Evolutionary conservation across 2,329 filamentous ascomycete genomes (phyloP).

Genomic region (Sclerotiophoma versabilis): DNA sequence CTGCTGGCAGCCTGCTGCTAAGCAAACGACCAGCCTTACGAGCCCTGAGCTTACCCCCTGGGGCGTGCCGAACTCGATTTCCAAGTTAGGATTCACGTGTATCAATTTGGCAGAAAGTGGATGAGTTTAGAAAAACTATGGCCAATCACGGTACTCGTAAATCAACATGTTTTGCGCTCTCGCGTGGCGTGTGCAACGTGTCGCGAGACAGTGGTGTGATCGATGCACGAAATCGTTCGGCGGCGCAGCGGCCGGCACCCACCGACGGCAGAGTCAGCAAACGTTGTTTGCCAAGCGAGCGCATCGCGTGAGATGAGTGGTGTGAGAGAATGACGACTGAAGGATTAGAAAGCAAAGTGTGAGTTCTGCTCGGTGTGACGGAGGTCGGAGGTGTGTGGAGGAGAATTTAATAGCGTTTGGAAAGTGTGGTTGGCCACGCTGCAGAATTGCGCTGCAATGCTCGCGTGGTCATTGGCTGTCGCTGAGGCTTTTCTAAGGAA

Average conservation of each 20-base stretch:
- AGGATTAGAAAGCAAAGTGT: not conserved
- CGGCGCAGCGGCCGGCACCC: slow-evolving; percentile 21
- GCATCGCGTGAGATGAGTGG: slow-evolving; percentile 16
- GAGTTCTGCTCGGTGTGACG: too few species aligned
- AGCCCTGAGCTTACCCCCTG: not conserved
- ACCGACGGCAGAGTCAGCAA: slow-evolving; percentile 26
- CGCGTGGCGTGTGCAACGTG: slow-evolving; percentile 14
- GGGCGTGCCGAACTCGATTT: not conserved
- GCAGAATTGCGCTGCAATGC: not conserved
- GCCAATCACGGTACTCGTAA: not conserved
- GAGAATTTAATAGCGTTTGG: too few species aligned
- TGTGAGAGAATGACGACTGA: not conserved
- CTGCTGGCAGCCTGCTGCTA: not conserved
- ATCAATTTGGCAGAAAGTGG: not conserved
- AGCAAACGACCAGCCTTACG: slow-evolving; percentile 14
- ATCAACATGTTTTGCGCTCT: not conserved
- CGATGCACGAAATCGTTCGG: slow-evolving; percentile 12
- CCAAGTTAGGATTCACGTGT: not conserved
- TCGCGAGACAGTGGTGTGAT: slow-evolving; percentile 38
- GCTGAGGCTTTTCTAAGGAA: not conserved
- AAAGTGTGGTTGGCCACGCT: not conserved
- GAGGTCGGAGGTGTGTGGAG: too few species aligned
- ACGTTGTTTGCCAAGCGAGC: not conserved
- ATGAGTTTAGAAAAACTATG: too few species aligned
- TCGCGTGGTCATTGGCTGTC: not conserved